Base-by-base conservation (phyloP, 2,329 filamentous ascomycete species). In the Claviceps citrina region DNA sequence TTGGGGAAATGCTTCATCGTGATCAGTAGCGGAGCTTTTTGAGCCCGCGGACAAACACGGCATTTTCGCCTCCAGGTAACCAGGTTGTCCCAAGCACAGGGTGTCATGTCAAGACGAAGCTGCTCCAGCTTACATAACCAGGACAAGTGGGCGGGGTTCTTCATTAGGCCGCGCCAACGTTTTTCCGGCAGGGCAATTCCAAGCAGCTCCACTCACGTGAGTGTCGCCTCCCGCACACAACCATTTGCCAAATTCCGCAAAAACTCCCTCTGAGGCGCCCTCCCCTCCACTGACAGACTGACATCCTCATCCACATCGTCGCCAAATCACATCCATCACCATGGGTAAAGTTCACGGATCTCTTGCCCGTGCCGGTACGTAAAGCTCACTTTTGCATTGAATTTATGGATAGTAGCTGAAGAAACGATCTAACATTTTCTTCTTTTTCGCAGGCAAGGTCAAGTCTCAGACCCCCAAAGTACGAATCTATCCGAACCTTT, bases 301-400 rank as follows among this genome's bases (percentile, higher is more conserved):
- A 55, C 41, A 58, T 32, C 51, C 54, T 47, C 57, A 59, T 50
- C 49, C 51, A 55, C 57, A 56, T 53, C 52, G 59, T 53, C 54
- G 56, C 45, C 55, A 61, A 50, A 51, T 47, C 53, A 18, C n/a
- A 58, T 59, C 55, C 57, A 54, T 58, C 60, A 82, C 65, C 67
- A 87, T 89, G 83, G 83, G 83, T 73, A 89, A 89, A 73, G 83
- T 89, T 68, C 84, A 89, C 81, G 84, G 84, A 67, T 91, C 84
- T 64, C 81, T 91, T 69, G 84, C 84, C 67, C 84, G 84, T 85
- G 84, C 84, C 54, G 66, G 66, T 66, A 67, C 42, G 62, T 56
- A 31, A 3, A 36, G 3, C 3, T 12, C 12, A 3, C 1, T 20
- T 10, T 24, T 7, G 15, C n/a, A n/a, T n/a, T n/a, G n/a, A n/a